phyloP scores from a whole-genome alignment of 108 stramenopile genomes.

The Cyclostephanos tholiformis region DNA sequence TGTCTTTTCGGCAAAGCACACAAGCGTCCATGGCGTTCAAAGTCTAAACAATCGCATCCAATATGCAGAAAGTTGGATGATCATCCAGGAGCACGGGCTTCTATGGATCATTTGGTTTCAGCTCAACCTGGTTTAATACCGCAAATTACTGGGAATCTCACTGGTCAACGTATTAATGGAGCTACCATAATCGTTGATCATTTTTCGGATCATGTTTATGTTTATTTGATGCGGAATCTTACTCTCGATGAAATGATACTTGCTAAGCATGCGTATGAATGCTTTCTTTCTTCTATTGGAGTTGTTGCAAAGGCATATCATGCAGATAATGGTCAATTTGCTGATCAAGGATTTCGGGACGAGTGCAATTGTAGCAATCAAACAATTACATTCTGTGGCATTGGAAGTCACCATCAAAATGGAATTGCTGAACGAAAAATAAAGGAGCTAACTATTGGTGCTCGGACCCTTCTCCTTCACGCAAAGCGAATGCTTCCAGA shows the following conservation, averaged over 20 bases:
- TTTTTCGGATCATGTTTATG: constrained; percentile 19
- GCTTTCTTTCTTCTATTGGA: constrained; percentile 14
- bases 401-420: constrained; percentile 32
- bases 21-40: constrained; percentile 18
- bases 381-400: constrained; percentile 23
- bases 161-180: constrained; percentile 31
- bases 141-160: no score
- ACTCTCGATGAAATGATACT: constrained; percentile 16
- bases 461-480: constrained; percentile 18
- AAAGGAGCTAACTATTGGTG: constrained; percentile 8
- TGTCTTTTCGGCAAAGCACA: constrained; percentile 29
- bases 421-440: constrained; percentile 27
- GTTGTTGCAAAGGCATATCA: constrained; percentile 36
- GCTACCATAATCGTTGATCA: constrained; percentile 57
- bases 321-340: constrained; percentile 47
- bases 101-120: no score
- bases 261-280: constrained; percentile 35
- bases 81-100: constrained; percentile 34
- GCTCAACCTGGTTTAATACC: no score
- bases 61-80: neutral
- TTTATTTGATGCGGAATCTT: constrained; percentile 25
- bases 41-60: constrained; percentile 5
- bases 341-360: constrained; percentile 18
- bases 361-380: constrained; percentile 11
- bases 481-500: constrained; percentile 24